Base-by-base conservation (phyloP, 768 basidiomycete species). In the Boletus bicolor region DNA sequence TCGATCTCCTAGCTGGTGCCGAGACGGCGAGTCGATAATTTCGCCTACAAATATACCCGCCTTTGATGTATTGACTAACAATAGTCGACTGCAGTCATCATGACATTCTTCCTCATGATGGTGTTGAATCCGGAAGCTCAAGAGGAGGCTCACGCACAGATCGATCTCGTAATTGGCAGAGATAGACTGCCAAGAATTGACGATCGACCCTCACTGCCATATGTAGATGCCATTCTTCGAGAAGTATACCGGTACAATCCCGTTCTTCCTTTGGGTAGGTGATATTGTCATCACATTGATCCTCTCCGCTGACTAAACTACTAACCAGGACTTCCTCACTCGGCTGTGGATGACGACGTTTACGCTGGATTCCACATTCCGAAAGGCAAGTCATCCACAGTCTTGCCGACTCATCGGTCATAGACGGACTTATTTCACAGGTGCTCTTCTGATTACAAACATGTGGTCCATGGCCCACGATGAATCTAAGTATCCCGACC, bases 121-220 rank as follows among this genome's bases (percentile, higher is more conserved):
- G 36, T 55, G 41, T 26, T 53, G 19, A 51, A 48, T 9, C 55
- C 56, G 4, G 24, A 19, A 28, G 56, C 14, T 4, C 61, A 62
- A 30, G 46, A 57, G 19, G 61, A 58, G 14, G 60, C 56, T 8
- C 60, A 61, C 1, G 42, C 55, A 17, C 51, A 63, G 8, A 61
- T 63, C 8, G 47, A 61, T 19, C 12, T 30, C 4, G 57, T 61
- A 1, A 38, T 61, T 1, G 57, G 59, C 15, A 45, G 38, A 12
- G n/a, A 30, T 1, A 45, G 57, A 24, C 42, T 60, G 26, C 53
- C 53, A 9, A 44, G 50, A 9, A 51, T 58, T 5, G 50, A 60
- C 1, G 59, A 60, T 45, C 39, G 57, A 19, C 44, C 49, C 11
- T 43, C 8, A 8, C 44, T 60, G 5, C 59, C 59, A 8, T 44